Conservation (phyloP, 257 asterid species). For the Euphrasia confusa region DNA sequence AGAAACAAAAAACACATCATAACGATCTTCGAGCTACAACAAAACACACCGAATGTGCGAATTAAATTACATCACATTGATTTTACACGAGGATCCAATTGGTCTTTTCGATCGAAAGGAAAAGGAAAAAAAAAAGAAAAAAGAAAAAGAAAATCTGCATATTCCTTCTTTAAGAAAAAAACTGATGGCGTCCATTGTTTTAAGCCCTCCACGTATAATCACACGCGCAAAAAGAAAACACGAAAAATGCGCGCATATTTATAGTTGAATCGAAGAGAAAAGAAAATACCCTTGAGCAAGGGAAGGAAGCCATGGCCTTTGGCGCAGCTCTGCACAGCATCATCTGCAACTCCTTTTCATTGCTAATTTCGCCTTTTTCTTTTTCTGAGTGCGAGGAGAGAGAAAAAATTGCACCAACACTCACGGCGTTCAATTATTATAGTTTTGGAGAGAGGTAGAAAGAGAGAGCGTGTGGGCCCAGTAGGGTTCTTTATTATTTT, state of each 20-base stretch:
- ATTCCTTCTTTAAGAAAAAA: neutral
- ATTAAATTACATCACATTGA: constrained; percentile 6
- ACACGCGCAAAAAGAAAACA: neutral
- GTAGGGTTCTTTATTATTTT: neutral
- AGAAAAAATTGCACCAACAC: constrained; percentile 29
- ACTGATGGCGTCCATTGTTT: constrained; percentile 1
- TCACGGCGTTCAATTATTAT: constrained; percentile 27
- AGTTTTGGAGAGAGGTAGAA: neutral
- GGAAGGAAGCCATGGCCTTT: constrained; percentile 53
- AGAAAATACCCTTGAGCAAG: constrained; percentile 41
- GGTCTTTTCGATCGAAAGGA: neutral
- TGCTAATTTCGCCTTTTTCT: constrained; percentile 26
- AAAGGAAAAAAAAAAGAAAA: neutral
- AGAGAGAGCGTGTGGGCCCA: neutral
- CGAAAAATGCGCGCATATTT: neutral
- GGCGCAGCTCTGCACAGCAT: constrained; percentile 36
- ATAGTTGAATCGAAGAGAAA: neutral
- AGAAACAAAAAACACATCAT: neutral
- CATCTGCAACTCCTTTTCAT: constrained; percentile 40
- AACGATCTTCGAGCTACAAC: neutral
- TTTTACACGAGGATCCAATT: neutral
- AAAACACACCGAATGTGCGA: neutral
- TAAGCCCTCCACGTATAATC: neutral
- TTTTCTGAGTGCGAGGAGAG: constrained; percentile 33
- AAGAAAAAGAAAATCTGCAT: neutral